A percentile compares a stretch with the other conserved stretches of the same genome.
Conservation (phyloP, 768 basidiomycete species). For the Hericium coralloides region DNA sequence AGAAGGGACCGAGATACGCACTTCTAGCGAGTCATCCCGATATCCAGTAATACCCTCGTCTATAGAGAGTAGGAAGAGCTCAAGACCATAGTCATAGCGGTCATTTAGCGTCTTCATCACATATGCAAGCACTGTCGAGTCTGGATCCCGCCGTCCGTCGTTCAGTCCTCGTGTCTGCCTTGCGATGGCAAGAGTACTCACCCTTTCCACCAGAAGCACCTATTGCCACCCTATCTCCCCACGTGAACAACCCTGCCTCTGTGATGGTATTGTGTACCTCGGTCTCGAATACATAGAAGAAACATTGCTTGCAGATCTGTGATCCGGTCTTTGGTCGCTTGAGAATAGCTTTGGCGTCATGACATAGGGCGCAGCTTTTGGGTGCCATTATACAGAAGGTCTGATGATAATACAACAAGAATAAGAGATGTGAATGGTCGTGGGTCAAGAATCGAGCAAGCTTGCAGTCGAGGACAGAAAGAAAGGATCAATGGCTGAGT, state of each 20-base stretch:
- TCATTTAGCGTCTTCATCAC: slow-evolving; percentile 95
- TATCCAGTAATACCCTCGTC: slow-evolving; percentile 99
- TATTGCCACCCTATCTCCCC: slow-evolving; percentile 90
- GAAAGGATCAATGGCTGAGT: not conserved
- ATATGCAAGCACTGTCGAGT: slow-evolving; percentile 96
- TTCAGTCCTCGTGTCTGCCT: not conserved
- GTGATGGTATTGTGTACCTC: slow-evolving; percentile 96
- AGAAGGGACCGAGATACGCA: slow-evolving; percentile 20
- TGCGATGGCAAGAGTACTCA: slow-evolving; percentile 21
- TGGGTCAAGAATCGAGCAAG: not conserved
- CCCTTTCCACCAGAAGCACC: slow-evolving; percentile 99
- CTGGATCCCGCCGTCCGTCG: slow-evolving; percentile 29
- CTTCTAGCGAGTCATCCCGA: slow-evolving; percentile 94
- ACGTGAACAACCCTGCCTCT: slow-evolving; percentile 72
- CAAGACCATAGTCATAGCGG: slow-evolving; percentile 85
- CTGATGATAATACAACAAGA: slow-evolving; percentile 2
- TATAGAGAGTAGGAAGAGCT: slow-evolving; percentile 89
- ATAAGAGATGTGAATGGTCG: not conserved
- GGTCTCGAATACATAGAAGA: slow-evolving; percentile 95
- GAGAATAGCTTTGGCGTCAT: slow-evolving; percentile 71
- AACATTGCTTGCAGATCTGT: slow-evolving; percentile 93
- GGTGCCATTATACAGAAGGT: slow-evolving; percentile 55
- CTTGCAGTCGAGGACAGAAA: not conserved
- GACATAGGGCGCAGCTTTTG: slow-evolving; percentile 68
- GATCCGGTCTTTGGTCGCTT: slow-evolving; percentile 96